These are phyloP conservation scores for Raphanus hybrid DNA, from an alignment of 441 rosid genomes.

Conservation along the genomic window DNA sequence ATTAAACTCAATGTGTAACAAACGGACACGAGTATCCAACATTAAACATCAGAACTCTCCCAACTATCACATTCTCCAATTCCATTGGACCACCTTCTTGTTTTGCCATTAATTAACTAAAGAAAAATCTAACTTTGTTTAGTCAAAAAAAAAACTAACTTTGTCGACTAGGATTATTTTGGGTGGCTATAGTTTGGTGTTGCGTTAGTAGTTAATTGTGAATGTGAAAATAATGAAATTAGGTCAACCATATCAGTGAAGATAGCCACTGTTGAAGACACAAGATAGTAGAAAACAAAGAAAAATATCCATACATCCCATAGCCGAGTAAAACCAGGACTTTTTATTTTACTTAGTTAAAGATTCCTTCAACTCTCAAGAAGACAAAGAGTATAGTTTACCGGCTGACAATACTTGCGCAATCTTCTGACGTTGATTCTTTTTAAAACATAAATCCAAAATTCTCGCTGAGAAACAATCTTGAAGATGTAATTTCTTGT, in stretches of 20 bases:
- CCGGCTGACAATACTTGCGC: background rate
- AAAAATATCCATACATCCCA: background rate
- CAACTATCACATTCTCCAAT: background rate
- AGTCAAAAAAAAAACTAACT: background rate
- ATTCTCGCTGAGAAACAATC: background rate
- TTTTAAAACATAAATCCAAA: too few relatives aligned
- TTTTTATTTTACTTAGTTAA: background rate
- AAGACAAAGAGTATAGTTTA: background rate
- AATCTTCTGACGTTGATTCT: background rate
- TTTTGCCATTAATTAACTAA: background rate
- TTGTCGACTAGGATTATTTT: background rate
- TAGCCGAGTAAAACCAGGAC: background rate
- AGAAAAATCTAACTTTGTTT: background rate
- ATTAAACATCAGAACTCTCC: background rate
- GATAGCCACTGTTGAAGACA: background rate
- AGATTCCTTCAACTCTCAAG: background rate
- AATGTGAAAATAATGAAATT: background rate
- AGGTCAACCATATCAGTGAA: background rate
- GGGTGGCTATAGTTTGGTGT: background rate
- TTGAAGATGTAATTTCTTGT: background rate
- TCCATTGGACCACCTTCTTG: background rate
- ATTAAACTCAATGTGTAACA: background rate
- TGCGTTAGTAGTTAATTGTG: background rate
- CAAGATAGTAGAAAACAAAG: background rate
- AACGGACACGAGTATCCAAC: slow-evolving; percentile 1